A percentile compares a stretch with the other conserved stretches of the same genome.
phyloP scores from a whole-genome alignment of 331 rosid genomes.

The Quercus tomentella region DNA sequence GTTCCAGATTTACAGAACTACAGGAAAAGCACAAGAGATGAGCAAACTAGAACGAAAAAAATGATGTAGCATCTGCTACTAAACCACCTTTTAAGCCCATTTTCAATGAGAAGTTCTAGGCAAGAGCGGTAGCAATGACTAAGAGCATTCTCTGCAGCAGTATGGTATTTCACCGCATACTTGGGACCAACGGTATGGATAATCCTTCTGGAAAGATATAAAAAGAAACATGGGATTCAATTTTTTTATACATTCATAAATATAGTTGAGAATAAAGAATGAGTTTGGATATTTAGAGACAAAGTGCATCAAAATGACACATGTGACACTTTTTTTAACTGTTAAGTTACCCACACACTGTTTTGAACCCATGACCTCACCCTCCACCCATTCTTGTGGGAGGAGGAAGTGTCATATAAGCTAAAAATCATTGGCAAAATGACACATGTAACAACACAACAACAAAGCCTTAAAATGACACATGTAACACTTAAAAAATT shows the following conservation, averaged over 20 bases:
- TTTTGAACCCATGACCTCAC: too few relatives aligned
- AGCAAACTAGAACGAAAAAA: constrained; percentile 14
- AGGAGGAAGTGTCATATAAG: too few relatives aligned
- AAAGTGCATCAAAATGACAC: constrained; percentile 1
- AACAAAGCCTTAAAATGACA: too few relatives aligned
- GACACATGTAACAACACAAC: too few relatives aligned
- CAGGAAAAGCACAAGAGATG: constrained; percentile 6
- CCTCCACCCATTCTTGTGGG: too few relatives aligned
- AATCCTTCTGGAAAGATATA: constrained; percentile 57
- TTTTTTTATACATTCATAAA: not conserved
- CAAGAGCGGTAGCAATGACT: constrained; percentile 98
- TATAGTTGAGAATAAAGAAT: constrained; percentile 17
- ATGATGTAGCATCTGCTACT: constrained; percentile 12
- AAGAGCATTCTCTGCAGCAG: constrained; percentile 96
- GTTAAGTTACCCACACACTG: too few relatives aligned
- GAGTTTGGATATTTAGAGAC: not conserved
- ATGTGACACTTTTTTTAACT: not conserved
- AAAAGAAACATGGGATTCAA: constrained; percentile 14
- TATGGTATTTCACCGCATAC: constrained; percentile 91
- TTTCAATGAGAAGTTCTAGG: constrained; percentile 83
- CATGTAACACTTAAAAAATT: not conserved
- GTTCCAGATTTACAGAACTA: constrained; percentile 13
- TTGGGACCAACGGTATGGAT: constrained; percentile 98
- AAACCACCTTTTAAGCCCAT: constrained; percentile 74
- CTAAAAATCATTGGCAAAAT: too few relatives aligned